phyloP scores from a whole-genome alignment of 306 rosid species.

The Acmispon strigosus region DNA sequence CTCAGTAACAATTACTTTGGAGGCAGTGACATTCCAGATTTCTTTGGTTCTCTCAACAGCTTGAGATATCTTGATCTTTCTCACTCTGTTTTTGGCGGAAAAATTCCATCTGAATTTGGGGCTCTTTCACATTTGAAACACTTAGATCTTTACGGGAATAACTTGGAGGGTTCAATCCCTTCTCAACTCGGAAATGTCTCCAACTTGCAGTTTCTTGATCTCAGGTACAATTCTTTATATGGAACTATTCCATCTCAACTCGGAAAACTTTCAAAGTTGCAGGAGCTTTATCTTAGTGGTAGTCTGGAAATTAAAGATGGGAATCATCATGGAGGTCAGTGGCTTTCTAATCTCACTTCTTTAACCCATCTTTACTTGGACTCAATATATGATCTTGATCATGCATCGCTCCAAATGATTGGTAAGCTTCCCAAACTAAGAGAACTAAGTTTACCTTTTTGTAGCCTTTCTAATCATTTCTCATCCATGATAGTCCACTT shows the following conservation, averaged over 20 bases:
- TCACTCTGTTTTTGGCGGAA: not conserved
- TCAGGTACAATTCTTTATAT: not conserved
- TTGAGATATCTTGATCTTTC: slow-evolving; percentile 10
- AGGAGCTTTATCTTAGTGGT: too few relatives aligned
- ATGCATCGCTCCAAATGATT: not conserved
- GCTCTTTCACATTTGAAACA: not conserved
- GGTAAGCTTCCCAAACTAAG: slow-evolving; percentile 15
- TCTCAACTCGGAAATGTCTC: slow-evolving; percentile 13
- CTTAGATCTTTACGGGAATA: not conserved
- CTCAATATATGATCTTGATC: not conserved
- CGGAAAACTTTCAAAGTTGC: too few relatives aligned
- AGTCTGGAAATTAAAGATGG: not conserved
- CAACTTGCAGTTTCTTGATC: slow-evolving; percentile 6
- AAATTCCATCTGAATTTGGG: slow-evolving; percentile 7
- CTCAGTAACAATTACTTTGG: too few relatives aligned
- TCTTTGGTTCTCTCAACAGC: too few relatives aligned
- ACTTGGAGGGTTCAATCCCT: not conserved
- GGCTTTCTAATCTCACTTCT: slow-evolving; percentile 24
- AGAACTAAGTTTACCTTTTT: too few relatives aligned
- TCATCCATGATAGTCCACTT: too few relatives aligned
- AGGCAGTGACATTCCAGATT: too few relatives aligned
- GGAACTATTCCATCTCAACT: too few relatives aligned
- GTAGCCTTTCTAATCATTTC: too few relatives aligned
- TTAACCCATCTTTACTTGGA: slow-evolving; percentile 18
- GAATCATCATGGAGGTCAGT: not conserved